Evolutionary conservation across 176 grass and related monocot species (phyloP), one percentile per base, ranked within the genome.

Genomic region (Triticum dicoccoides): DNA sequence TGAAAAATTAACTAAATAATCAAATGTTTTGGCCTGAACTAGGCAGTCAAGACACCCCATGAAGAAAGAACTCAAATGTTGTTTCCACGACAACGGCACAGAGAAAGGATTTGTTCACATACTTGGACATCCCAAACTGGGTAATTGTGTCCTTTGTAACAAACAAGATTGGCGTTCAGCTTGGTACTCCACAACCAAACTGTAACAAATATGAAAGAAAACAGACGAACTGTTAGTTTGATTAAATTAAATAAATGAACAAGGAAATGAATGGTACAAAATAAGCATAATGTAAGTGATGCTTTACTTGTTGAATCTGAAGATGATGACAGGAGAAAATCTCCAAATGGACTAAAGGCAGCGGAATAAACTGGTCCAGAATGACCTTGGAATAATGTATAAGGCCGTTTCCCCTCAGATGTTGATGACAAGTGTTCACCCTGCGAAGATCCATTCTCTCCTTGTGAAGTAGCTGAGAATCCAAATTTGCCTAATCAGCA

Each of bases 41-140:
- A 80, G 64, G 65, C 11, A 45, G 34, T 80, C 6, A 78, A 85
- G 9, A 79, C 13, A 70, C 11, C 34, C 20, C 11, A 86, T 79
- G 34, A 79, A 86, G 56, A 15, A 68, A 85, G 33, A 79, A 20
- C 49, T 33, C 49, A 70, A 41, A 79, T 86, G n/a, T 65, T 84
- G 17, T 41, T 30, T 34, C 30, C 47, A 42, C 84, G 70, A 30
- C 37, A 69, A 59, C 33, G 58, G 51, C 20, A 44, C 3, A 41
- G 10, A 59, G 35, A 79, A 69, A 45, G 11, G 15, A 65, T 24
- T 83, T 79, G 66, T 73, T 85, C 72, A 58, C 87, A 78, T 95
- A 98, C 95, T 92, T 98, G 94, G 44, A 87, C 93, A 88, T 98
- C 97, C 97, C 97, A 98, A 65, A 98, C 94, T 13, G 97, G 97